These are phyloP conservation scores for Chrysoporthe austroafricana DNA, from an alignment of 2,329 filamentous ascomycete genomes.

Conservation along the genomic window DNA sequence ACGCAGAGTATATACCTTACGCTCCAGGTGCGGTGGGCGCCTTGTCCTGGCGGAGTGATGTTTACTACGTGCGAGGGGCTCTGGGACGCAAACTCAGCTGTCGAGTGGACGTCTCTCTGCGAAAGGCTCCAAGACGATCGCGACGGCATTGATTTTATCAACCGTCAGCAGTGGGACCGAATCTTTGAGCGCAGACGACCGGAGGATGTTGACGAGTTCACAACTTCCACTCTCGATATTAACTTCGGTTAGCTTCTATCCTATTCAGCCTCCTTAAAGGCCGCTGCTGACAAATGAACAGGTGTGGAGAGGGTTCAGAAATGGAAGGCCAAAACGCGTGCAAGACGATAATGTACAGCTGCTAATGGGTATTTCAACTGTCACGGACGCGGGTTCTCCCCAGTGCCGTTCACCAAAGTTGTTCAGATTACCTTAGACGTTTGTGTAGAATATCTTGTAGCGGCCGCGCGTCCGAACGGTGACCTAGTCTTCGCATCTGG, in stretches of 20 bases:
- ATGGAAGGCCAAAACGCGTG: neutral
- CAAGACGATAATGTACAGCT: neutral
- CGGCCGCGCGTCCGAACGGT: neutral
- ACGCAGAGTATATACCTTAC: slow-evolving; percentile 29
- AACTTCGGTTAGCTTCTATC: slow-evolving; percentile 14
- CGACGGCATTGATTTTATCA: slow-evolving; percentile 23
- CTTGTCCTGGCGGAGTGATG: slow-evolving; percentile 33
- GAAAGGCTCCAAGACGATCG: neutral
- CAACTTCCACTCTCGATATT: slow-evolving; percentile 20
- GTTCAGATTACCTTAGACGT: neutral
- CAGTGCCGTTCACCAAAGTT: neutral
- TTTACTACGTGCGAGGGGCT: slow-evolving; percentile 32
- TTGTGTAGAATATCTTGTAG: neutral
- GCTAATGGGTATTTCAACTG: neutral
- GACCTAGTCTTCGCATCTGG: too few species aligned
- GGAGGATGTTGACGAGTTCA: slow-evolving; percentile 29
- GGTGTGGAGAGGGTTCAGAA: neutral
- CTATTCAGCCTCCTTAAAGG: neutral
- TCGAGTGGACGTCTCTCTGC: slow-evolving; percentile 32
- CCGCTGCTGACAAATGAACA: neutral
- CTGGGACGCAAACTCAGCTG: slow-evolving; percentile 33
- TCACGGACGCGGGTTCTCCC: too few species aligned
- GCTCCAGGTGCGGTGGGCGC: slow-evolving; percentile 25
- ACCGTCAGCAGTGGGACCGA: slow-evolving; percentile 14
- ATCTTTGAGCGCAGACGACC: slow-evolving; percentile 25